These are phyloP conservation scores for Arthroderma sp. DNA, from an alignment of 2,329 filamentous ascomycete species.

Conservation along the genomic window DNA sequence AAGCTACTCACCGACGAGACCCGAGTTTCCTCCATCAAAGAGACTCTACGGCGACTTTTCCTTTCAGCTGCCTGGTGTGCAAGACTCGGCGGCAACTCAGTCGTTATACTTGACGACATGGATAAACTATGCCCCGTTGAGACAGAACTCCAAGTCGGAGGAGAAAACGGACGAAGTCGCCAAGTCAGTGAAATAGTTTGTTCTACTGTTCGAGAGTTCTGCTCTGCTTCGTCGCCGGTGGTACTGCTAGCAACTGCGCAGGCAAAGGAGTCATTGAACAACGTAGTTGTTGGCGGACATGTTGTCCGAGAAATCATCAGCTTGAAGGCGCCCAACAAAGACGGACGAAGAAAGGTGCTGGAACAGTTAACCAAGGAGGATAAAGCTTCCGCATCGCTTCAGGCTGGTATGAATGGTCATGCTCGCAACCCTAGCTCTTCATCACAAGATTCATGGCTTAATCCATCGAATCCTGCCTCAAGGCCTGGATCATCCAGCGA, in stretches of 20 bases:
- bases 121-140: conserved; percentile 88
- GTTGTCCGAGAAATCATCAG: conserved; percentile 83
- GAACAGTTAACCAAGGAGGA: conserved; percentile 57
- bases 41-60: conserved; percentile 71
- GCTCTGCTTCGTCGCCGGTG: conserved; percentile 64
- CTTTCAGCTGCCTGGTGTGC: conserved; percentile 86
- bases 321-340: conserved; percentile 84
- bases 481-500: conserved; percentile 32
- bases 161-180: conserved; percentile 82
- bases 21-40: conserved; percentile 78
- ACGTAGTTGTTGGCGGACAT: conserved; percentile 79
- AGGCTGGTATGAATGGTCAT: conserved; percentile 23
- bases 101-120: conserved; percentile 85
- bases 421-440: conserved; percentile 25
- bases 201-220: conserved; percentile 72
- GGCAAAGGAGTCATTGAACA: conserved; percentile 84
- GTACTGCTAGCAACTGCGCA: conserved; percentile 84
- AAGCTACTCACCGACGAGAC: conserved; percentile 85
- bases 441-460: conserved; percentile 60
- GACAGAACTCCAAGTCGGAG: conserved; percentile 85
- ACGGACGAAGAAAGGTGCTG: conserved; percentile 69
- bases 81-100: conserved; percentile 64
- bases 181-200: conserved; percentile 85
- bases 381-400: conserved; percentile 29
- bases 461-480: conserved; percentile 51